These are phyloP conservation scores for Pyropia yezoensis DNA, from an alignment of 23 red algal genomes.

Conservation along the genomic window DNA sequence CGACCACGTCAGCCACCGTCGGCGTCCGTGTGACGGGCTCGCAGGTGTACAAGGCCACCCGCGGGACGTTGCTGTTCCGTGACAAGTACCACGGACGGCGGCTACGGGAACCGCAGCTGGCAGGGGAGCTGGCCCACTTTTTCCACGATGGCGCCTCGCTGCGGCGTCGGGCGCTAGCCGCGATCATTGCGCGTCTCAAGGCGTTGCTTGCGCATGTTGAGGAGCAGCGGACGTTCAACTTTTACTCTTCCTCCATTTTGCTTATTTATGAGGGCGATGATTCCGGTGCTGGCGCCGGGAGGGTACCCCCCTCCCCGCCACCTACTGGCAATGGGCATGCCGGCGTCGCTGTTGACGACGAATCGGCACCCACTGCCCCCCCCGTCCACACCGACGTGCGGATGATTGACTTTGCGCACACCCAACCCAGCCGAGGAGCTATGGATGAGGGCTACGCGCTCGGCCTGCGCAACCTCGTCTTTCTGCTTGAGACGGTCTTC, in stretches of 20 bases:
- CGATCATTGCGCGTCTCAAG: slow-evolving; percentile 9
- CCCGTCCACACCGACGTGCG: slow-evolving; percentile 28
- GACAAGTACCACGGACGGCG: slow-evolving; percentile 89
- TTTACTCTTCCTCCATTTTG: slow-evolving; percentile 77
- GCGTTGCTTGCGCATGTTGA: slow-evolving; percentile 19
- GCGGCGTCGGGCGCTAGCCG: neutral
- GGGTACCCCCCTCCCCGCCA: neutral
- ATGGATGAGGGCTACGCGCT: slow-evolving; percentile 34
- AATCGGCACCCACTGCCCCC: neutral
- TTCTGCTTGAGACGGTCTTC: too few relatives aligned
- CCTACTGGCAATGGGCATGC: neutral
- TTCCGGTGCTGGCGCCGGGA: neutral
- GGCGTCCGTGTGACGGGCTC: slow-evolving; percentile 69
- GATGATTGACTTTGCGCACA: slow-evolving; percentile 97
- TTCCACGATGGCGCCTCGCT: slow-evolving; percentile 35
- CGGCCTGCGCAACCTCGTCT: slow-evolving; percentile 25
- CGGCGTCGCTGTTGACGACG: too few relatives aligned
- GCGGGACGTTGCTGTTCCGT: slow-evolving; percentile 31
- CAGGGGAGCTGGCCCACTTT: slow-evolving; percentile 34
- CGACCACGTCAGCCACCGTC: slow-evolving; percentile 36
- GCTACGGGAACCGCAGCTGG: slow-evolving; percentile 25
- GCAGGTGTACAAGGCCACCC: slow-evolving; percentile 37
- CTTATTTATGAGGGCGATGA: slow-evolving; percentile 80
- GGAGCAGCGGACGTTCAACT: slow-evolving; percentile 36
- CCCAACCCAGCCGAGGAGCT: slow-evolving; percentile 7